phyloP scores from a whole-genome alignment of 164 flowering plant genomes.

The Aristolochia californica region DNA sequence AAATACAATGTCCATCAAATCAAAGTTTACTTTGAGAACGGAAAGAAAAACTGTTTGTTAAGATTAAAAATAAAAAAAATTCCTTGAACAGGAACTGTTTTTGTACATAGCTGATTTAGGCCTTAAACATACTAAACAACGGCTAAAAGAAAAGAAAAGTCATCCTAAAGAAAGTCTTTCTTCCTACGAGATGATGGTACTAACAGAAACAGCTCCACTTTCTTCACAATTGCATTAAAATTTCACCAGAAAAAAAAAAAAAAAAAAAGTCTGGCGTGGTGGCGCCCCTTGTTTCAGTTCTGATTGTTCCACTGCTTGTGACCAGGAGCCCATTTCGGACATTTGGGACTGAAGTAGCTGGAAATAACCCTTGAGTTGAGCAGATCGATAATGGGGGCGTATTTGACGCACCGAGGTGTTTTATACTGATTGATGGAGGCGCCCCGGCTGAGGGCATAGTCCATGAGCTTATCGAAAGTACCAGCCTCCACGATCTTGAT shows the following conservation, averaged over 20 bases:
- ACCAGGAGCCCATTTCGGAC: constrained; percentile 87
- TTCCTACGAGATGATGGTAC: constrained; percentile 25
- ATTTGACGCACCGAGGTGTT: constrained; percentile 88
- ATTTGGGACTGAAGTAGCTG: constrained; percentile 68
- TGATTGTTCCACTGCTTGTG: constrained; percentile 66
- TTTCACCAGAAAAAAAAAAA: too few relatives aligned
- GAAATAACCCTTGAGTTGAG: constrained; percentile 56
- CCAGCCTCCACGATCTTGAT: constrained; percentile 73
- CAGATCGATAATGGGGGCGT: constrained; percentile 74
- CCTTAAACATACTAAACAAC: constrained; percentile 21
- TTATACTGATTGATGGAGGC: constrained; percentile 97
- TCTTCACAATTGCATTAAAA: constrained; percentile 5
- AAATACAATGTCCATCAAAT: too few relatives aligned
- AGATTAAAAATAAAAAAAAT: constrained; percentile 2
- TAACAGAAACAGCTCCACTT: constrained; percentile 7
- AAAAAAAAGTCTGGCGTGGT: too few relatives aligned
- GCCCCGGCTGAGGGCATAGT: constrained; percentile 81
- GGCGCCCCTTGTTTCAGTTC: too few relatives aligned
- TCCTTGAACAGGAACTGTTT: constrained; percentile 24
- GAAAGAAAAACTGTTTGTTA: neutral
- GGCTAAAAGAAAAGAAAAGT: constrained; percentile 4
- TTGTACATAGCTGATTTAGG: constrained; percentile 28
- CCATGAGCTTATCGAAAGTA: constrained; percentile 96
- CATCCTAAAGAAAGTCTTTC: constrained; percentile 9
- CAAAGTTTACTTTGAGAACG: constrained; percentile 10